phyloP scores from a whole-genome alignment of 129 eudicot genomes.

The Helianthus tuberosus region DNA sequence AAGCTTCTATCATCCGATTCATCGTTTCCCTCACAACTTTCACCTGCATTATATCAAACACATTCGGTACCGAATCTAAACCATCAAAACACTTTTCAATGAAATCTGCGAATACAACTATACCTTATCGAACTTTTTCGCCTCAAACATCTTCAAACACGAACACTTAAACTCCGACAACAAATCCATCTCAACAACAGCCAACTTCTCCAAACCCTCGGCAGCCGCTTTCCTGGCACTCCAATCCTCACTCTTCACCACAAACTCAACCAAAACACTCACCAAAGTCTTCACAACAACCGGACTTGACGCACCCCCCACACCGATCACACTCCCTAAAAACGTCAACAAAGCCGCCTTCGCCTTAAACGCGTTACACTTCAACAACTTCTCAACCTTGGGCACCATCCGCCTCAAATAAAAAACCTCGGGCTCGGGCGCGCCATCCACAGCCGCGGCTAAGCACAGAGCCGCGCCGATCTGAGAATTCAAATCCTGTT shows the following conservation, averaged over 20 bases:
- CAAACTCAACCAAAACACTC: constrained; percentile 59
- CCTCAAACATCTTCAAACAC: constrained; percentile 77
- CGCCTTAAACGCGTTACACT: constrained; percentile 75
- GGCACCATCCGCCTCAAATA: constrained; percentile 59
- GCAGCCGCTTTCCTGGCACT: constrained; percentile 88
- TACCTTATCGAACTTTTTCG: constrained; percentile 84
- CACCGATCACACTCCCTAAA: constrained; percentile 66
- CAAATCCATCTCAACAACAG: constrained; percentile 51
- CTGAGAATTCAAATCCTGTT: constrained; percentile 77
- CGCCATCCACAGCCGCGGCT: constrained; percentile 64
- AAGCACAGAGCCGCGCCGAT: constrained; percentile 79
- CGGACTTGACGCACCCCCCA: constrained; percentile 52
- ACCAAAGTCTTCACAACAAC: constrained; percentile 53
- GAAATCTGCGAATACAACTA: background rate
- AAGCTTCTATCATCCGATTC: constrained; percentile 81
- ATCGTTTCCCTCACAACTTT: constrained; percentile 90
- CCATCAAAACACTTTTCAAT: background rate
- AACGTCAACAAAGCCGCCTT: constrained; percentile 70
- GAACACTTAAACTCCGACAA: constrained; percentile 57
- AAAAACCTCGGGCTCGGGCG: constrained; percentile 57
- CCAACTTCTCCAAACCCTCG: constrained; percentile 67
- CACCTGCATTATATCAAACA: constrained; percentile 52
- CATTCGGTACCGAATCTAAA: constrained; percentile 7
- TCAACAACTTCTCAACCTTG: constrained; percentile 66
- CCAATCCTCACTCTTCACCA: constrained; percentile 82